phyloP scores from a whole-genome alignment of 208 protist genomes.

The Novymonas esmeraldas region DNA sequence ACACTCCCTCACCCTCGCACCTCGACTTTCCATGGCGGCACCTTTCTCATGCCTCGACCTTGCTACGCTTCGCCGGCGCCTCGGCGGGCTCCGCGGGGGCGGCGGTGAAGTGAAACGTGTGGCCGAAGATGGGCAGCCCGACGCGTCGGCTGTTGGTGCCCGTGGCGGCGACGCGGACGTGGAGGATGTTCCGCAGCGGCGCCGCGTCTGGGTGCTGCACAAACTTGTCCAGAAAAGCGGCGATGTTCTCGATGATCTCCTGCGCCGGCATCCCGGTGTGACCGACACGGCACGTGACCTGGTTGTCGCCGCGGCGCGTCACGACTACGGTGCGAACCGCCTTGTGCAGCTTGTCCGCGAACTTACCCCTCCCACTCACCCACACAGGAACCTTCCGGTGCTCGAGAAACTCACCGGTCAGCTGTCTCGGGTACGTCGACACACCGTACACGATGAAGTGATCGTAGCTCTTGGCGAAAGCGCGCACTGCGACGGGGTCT shows the following conservation, averaged over 20 bases:
- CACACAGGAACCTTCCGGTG: conserved; percentile 82
- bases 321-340: conserved; percentile 73
- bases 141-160: conserved; percentile 63
- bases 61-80: conserved; percentile 21
- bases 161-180: conserved; percentile 80
- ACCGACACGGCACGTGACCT: conserved; percentile 76
- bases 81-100: not conserved
- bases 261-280: conserved; percentile 69
- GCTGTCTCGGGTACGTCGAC: conserved; percentile 74
- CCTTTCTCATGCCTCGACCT: conserved; percentile 25
- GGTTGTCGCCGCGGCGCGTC: conserved; percentile 77
- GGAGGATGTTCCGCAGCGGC: conserved; percentile 61
- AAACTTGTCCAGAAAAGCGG: conserved; percentile 64
- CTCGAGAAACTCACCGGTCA: conserved; percentile 88
- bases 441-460: conserved; percentile 84
- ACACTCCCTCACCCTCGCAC: too few relatives aligned
- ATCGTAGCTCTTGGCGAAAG: conserved; percentile 87
- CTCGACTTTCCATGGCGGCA: too few relatives aligned
- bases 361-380: conserved; percentile 56
- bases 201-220: conserved; percentile 60
- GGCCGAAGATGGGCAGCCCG: conserved; percentile 75
- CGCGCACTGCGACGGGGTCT: conserved; percentile 78
- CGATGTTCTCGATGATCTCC: conserved; percentile 76
- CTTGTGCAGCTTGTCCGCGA: conserved; percentile 43
- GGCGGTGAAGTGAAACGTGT: conserved; percentile 58